Percentiles rank a stretch among this genome's conserved stretches.
Conservation (phyloP, 2,329 filamentous ascomycete species). For the Colletotrichum sp. region DNA sequence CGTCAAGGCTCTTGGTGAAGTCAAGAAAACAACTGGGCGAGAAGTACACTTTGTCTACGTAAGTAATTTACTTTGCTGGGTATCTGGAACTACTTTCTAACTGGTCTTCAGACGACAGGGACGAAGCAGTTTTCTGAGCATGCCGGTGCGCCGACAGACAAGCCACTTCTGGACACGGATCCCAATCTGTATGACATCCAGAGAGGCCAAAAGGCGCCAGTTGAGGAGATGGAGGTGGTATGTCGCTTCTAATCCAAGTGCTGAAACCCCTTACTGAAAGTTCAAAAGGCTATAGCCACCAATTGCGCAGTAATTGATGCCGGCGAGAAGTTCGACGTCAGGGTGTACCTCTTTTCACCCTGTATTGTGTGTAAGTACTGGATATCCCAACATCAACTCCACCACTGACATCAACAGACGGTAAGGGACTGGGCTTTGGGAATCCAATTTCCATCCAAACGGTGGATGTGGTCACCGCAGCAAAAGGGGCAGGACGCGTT, state of each 20-base stretch:
- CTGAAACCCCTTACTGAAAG: not conserved
- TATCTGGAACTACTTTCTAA: fast-evolving
- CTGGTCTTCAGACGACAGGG: not conserved
- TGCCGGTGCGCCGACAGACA: not conserved
- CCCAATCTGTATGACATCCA: not conserved
- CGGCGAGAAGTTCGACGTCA: not conserved
- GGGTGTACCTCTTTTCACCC: not conserved
- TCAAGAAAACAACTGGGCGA: not conserved
- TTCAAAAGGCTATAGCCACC: not conserved
- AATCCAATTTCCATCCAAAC: not conserved
- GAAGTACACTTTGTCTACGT: not conserved
- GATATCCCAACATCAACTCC: not conserved
- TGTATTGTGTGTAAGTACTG: not conserved
- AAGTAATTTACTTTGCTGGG: not conserved
- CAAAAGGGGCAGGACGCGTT: not conserved
- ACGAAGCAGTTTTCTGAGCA: not conserved
- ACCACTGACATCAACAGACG: not conserved
- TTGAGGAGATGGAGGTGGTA: not conserved
- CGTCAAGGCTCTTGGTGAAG: not conserved
- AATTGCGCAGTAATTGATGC: not conserved
- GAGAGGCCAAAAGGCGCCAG: not conserved
- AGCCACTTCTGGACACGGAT: not conserved
- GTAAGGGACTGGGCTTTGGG: not conserved
- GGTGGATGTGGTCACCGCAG: not conserved
- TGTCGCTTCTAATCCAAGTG: not conserved